Conservation (phyloP, 1,139 yeast species). For the Yamadazyma taylorii region DNA sequence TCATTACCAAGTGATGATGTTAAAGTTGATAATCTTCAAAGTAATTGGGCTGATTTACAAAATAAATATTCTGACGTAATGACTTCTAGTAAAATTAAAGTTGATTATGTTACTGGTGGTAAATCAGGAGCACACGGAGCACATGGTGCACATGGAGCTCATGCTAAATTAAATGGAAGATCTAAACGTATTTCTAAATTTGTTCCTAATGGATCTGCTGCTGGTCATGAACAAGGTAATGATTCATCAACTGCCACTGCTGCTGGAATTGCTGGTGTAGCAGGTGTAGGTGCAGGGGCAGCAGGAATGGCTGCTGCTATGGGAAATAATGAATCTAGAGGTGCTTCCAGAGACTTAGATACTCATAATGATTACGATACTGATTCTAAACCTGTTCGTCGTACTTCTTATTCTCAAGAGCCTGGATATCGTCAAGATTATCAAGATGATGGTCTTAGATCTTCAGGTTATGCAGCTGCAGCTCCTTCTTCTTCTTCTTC, state of each 20-base stretch:
- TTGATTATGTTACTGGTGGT: constrained; percentile 9
- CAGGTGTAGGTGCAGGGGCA: constrained; percentile 11
- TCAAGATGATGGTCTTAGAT: background rate
- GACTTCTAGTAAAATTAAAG: constrained; percentile 11
- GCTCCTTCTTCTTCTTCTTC: too few species aligned
- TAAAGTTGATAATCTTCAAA: constrained; percentile 6
- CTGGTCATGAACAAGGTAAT: constrained; percentile 5
- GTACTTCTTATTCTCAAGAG: constrained; percentile 1
- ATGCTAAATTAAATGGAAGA: constrained; percentile 16
- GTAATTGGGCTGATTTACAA: constrained; percentile 17
- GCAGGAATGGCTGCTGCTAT: constrained; percentile 7
- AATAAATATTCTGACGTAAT: constrained; percentile 10
- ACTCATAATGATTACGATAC: background rate
- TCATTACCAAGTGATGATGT: constrained; percentile 16
- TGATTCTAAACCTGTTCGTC: constrained; percentile 3
- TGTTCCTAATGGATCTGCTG: constrained; percentile 17
- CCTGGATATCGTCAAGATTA: too few species aligned
- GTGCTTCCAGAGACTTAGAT: too few species aligned
- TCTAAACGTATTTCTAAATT: constrained; percentile 20
- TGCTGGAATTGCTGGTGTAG: constrained; percentile 12
- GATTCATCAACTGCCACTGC: constrained; percentile 7
- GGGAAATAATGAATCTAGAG: background rate
- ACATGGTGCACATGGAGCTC: too few species aligned
- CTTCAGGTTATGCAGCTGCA: constrained; percentile 1
- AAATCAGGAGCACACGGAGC: constrained; percentile 6